Base-by-base conservation (phyloP, 1,139 yeast genomes). In the Meyerozyma carpophila region DNA sequence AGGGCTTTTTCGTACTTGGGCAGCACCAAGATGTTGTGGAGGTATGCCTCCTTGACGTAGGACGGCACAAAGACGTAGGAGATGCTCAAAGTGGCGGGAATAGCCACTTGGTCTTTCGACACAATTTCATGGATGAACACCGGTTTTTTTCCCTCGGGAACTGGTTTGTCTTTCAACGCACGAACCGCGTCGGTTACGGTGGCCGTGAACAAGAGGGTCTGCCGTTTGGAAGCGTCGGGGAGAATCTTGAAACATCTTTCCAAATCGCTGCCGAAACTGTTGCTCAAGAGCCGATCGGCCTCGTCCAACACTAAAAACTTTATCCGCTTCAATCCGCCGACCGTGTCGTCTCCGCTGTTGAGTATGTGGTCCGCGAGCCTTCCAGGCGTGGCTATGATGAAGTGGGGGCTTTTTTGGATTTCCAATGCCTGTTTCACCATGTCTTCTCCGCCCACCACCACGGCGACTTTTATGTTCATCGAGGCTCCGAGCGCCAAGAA, bases 381-480 rank as follows among this genome's bases (percentile, higher is more conserved):
- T 8, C 99, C 99, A 0, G 99, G 99, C 0, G 99, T 93, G 1
- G 98, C 98, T 51, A 93, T 84, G 29, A 93, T 90, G 56, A 93
- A 86, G 66, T 94, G 98, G 0, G 98, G 98, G 54, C 82, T 81
- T 45, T 75, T 78, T 58, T 88, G 94, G 36, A 93, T 70, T 52
- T 82, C 84, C 36, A 90, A 66, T 1, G 96, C 86, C 64, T 93
- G 98, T 40, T 84, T 75, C 11, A 90, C 82, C 68, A 91, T 87
- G 61, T 90, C 95, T 56, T 87, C 95, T 38, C 99, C 99, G 44
- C 99, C 99, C 11, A 93, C 96, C 29, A 94, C 73, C 11, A 93
- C 85, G 10, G 82, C 70, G 7, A 88, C 84, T 60, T 85, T 78
- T 48, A 93, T 79, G 60, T 90, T 90, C 84, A 90, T 87, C 27